phyloP scores from a whole-genome alignment of 1,284 basidiomycete genomes.

The Vanrija sp. region DNA sequence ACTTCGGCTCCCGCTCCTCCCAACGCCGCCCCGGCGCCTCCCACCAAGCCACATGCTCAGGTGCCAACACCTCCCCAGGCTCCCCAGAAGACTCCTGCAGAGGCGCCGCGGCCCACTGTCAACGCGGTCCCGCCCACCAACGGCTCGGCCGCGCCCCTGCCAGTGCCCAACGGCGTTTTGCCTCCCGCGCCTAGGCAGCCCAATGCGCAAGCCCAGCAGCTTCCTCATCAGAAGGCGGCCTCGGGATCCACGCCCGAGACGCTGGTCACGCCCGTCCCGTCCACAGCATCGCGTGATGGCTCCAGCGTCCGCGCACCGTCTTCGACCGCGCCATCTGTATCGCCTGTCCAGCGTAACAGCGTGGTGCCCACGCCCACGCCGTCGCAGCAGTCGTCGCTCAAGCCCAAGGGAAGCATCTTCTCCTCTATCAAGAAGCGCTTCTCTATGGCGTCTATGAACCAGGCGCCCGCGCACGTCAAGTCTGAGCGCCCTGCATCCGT shows the following conservation, averaged over 20 bases:
- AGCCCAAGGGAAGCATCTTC: conserved; percentile 11
- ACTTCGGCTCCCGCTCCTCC: background rate
- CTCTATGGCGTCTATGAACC: conserved; percentile 10
- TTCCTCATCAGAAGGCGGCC: no score
- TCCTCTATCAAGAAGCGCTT: conserved; percentile 16
- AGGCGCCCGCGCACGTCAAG: background rate
- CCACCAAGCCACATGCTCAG: background rate
- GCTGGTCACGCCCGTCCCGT: no score
- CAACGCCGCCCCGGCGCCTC: background rate
- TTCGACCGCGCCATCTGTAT: background rate
- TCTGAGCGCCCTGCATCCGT: conserved; percentile 5
- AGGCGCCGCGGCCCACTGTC: no score
- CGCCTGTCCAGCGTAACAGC: background rate
- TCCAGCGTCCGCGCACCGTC: background rate
- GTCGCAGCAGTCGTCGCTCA: background rate
- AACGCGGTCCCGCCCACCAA: background rate
- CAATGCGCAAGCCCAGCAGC: no score
- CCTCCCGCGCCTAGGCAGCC: no score
- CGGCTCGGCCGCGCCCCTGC: background rate
- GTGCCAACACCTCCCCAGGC: background rate
- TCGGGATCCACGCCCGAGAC: no score
- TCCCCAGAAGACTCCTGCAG: background rate
- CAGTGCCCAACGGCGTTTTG: no score
- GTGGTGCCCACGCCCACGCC: background rate
- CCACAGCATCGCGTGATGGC: background rate